Conservation (phyloP, 129 eudicot genomes). For the Kitagawia praeruptora region DNA sequence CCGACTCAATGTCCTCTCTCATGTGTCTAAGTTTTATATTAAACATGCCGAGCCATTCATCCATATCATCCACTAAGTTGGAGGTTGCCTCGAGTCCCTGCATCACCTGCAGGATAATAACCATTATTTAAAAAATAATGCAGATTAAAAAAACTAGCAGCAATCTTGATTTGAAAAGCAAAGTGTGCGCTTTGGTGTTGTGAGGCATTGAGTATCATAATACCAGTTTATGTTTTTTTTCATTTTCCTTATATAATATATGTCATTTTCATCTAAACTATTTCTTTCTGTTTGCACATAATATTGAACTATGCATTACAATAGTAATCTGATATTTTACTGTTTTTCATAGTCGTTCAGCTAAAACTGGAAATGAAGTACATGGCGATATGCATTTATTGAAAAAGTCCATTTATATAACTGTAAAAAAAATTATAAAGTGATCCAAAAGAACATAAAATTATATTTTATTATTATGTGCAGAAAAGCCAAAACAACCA, state of each 20-base stretch:
- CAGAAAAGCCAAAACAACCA: too few relatives aligned
- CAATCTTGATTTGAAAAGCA: not conserved
- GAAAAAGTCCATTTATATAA: too few relatives aligned
- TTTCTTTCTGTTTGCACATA: not conserved
- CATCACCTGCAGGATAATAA: constrained; percentile 52
- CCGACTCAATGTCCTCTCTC: constrained; percentile 99
- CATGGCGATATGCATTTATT: too few relatives aligned
- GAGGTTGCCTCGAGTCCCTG: constrained; percentile 77
- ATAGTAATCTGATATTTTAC: too few relatives aligned
- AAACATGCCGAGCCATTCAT: constrained; percentile 92
- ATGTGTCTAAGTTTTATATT: constrained; percentile 92
- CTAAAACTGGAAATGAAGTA: too few relatives aligned
- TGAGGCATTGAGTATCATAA: not conserved
- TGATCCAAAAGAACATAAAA: too few relatives aligned
- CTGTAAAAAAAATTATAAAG: too few relatives aligned
- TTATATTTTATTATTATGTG: too few relatives aligned
- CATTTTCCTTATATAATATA: not conserved
- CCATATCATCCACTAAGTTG: constrained; percentile 89
- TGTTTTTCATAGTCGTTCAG: too few relatives aligned
- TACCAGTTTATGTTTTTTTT: not conserved
- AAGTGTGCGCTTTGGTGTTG: not conserved
- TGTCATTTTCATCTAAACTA: not conserved
- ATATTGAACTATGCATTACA: too few relatives aligned
- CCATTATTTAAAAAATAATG: not conserved
- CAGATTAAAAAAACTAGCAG: not conserved